Evolutionary conservation across 2,329 filamentous ascomycete genomes (phyloP).

Genomic region (Fusarium sp.): DNA sequence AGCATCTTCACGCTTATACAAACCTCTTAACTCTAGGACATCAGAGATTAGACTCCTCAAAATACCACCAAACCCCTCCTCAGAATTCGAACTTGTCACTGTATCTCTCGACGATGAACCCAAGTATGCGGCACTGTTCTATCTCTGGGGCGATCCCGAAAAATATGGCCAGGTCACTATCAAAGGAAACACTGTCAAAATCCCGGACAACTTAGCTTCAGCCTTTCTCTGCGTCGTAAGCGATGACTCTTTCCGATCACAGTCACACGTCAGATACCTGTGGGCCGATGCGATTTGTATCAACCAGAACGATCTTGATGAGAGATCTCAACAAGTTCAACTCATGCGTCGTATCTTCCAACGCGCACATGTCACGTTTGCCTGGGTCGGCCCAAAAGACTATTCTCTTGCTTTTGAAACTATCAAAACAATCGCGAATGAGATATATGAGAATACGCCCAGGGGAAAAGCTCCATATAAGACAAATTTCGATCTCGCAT

Average conservation of each 20-base stretch:
- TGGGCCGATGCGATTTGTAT: conserved; percentile 7
- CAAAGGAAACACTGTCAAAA: background rate
- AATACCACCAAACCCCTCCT: background rate
- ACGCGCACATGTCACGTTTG: background rate
- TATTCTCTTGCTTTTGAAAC: conserved; percentile 3
- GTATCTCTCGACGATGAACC: conserved; percentile 1
- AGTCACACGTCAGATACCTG: background rate
- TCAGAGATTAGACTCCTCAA: conserved; percentile 9
- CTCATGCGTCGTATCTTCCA: conserved; percentile 10
- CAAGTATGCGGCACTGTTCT: conserved; percentile 11
- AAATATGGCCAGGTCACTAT: background rate
- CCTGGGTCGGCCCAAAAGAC: conserved; percentile 1
- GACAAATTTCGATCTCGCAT: background rate
- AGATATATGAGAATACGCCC: background rate
- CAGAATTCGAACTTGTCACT: conserved; percentile 1
- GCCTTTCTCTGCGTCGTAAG: background rate
- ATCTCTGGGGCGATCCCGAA: conserved; percentile 3
- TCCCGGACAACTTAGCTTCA: conserved; percentile 7
- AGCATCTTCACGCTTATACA: conserved; percentile 7
- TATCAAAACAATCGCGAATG: background rate
- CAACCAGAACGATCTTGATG: background rate
- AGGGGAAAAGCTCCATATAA: background rate
- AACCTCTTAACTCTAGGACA: background rate
- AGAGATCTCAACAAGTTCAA: conserved; percentile 10
- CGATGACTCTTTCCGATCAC: background rate